Percentiles rank a stretch among this genome's conserved stretches.
These are phyloP conservation scores for Cymbopogon flexuosus DNA, from an alignment of 202 grass and related monocot species.

Conservation along the genomic window DNA sequence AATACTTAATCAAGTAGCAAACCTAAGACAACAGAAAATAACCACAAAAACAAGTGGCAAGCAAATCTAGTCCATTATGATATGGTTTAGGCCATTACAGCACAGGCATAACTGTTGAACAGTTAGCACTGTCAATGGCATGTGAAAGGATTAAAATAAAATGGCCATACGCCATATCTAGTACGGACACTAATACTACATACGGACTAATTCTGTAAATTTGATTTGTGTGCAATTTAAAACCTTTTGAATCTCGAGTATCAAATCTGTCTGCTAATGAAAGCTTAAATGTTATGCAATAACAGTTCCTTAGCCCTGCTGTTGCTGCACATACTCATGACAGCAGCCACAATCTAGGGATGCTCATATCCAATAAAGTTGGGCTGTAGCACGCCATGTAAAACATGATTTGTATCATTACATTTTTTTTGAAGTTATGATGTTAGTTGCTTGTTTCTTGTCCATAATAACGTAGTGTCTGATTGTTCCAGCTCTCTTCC, in stretches of 20 bases:
- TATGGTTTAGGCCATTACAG: not conserved
- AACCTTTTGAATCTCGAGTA: constrained; percentile 5
- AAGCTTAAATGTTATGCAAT: constrained; percentile 14
- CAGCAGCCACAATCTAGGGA: constrained; percentile 6
- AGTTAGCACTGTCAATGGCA: not conserved
- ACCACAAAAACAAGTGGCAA: not conserved
- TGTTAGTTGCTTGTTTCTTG: constrained; percentile 18
- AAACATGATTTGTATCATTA: not conserved
- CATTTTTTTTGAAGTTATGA: not conserved
- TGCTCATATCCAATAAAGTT: not conserved
- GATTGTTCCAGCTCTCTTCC: constrained; percentile 72
- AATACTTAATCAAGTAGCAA: not conserved
- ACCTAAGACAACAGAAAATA: not conserved
- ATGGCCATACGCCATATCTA: not conserved
- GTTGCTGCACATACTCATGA: not conserved
- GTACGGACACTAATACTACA: not conserved
- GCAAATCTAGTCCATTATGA: not conserved
- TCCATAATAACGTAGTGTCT: constrained; percentile 8
- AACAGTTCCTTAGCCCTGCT: not conserved
- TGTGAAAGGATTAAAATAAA: not conserved
- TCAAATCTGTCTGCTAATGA: constrained; percentile 22
- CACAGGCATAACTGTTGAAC: not conserved
- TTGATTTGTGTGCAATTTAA: not conserved
- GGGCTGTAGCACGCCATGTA: not conserved
- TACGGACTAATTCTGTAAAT: not conserved